Percentiles rank a stretch among this genome's conserved stretches.
Conservation (phyloP, 176 grass and related monocot species). For the Phyllostachys edulis region DNA sequence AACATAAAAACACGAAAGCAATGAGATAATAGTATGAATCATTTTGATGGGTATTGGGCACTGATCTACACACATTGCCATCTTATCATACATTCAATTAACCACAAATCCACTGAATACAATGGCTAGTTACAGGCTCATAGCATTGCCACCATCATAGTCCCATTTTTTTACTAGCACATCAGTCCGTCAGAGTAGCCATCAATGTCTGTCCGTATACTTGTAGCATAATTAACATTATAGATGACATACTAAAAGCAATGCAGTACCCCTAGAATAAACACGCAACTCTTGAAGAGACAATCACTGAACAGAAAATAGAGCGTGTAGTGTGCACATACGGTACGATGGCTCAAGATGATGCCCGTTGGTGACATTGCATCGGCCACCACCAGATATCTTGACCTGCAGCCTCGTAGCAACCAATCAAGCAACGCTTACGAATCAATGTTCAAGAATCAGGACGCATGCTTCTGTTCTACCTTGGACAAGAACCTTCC, state of each 20-base stretch:
- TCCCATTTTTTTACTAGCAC: background rate
- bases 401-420: slow-evolving; percentile 52
- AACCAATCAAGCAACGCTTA: background rate
- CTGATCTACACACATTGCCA: background rate
- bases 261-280: background rate
- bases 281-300: background rate
- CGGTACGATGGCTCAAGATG: slow-evolving; percentile 54
- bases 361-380: slow-evolving; percentile 94
- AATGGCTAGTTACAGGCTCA: background rate
- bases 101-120: background rate
- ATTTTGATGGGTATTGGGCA: background rate
- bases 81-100: background rate
- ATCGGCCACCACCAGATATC: slow-evolving; percentile 89
- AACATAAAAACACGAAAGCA: background rate
- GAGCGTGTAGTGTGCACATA: background rate
- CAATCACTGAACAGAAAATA: background rate
- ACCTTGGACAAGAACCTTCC: slow-evolving; percentile 87
- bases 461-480: background rate
- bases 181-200: too few species aligned
- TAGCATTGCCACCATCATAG: background rate
- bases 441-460: background rate
- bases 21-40: background rate
- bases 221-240: background rate
- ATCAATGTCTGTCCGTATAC: background rate
- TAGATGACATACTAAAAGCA: background rate